phyloP scores from a whole-genome alignment of 2,329 filamentous ascomycete species.

The Aspergillus sp. region DNA sequence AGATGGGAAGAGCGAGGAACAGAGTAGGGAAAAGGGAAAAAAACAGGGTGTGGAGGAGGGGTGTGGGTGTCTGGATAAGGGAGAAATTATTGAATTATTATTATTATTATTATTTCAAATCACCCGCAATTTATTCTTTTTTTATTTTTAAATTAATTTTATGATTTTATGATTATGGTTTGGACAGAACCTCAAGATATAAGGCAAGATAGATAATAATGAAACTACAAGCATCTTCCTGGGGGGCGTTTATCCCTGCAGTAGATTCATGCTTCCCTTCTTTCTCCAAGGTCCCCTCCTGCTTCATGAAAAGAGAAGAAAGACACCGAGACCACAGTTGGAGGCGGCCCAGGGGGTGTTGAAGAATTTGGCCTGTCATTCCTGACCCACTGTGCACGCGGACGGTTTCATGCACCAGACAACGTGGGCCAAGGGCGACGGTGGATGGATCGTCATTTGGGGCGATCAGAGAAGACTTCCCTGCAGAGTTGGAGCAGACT shows the following conservation, averaged over 20 bases:
- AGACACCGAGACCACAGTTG: slow-evolving; percentile 6
- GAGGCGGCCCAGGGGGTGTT: slow-evolving; percentile 18
- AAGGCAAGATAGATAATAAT: too few relatives aligned
- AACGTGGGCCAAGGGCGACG: slow-evolving; percentile 35
- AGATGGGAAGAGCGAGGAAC: slow-evolving; percentile 3
- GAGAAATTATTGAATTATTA: slow-evolving; percentile 1
- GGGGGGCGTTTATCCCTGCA: too few relatives aligned
- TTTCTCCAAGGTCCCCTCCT: slow-evolving; percentile 4
- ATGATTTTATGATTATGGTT: too few relatives aligned
- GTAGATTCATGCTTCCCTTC: neutral
- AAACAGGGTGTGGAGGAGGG: slow-evolving; percentile 13
- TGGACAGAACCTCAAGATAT: neutral
- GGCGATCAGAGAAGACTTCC: slow-evolving; percentile 24
- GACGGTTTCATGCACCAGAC: slow-evolving; percentile 38
- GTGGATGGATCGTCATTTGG: slow-evolving; percentile 23
- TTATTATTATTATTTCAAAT: neutral
- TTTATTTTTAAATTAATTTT: slow-evolving; percentile 8
- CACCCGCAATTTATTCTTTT: neutral
- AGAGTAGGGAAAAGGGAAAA: slow-evolving; percentile 11
- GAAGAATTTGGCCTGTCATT: slow-evolving; percentile 37
- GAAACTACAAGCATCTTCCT: too few relatives aligned
- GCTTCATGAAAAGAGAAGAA: slow-evolving; percentile 1
- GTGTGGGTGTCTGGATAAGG: slow-evolving; percentile 16
- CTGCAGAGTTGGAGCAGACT: slow-evolving; percentile 14
- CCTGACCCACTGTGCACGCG: slow-evolving; percentile 38